Percentiles rank a stretch among this genome's conserved stretches.
phyloP scores from a whole-genome alignment of 148 eudicot genomes.

The Arbutus unedo region DNA sequence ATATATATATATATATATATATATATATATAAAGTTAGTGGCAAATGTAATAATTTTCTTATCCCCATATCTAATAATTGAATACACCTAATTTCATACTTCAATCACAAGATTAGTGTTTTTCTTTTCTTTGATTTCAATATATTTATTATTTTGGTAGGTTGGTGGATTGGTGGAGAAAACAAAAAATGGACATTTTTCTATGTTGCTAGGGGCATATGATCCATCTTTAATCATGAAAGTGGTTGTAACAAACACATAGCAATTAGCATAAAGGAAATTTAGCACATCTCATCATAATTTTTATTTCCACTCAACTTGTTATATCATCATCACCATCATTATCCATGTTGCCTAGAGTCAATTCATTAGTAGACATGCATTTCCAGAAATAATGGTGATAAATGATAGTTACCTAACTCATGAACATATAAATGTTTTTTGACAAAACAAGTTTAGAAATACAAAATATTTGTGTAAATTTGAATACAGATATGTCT shows the following conservation, averaged over 20 bases:
- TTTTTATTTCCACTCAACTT: neutral
- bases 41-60: neutral
- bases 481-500: too few relatives aligned
- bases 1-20: too few relatives aligned
- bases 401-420: constrained; percentile 1
- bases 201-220: neutral
- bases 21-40: neutral
- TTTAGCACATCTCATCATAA: neutral
- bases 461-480: too few relatives aligned
- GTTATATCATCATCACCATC: neutral
- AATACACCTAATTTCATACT: neutral
- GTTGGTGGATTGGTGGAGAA: constrained; percentile 10
- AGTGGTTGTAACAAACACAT: constrained; percentile 10
- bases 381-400: neutral
- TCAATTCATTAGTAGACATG: neutral
- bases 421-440: neutral
- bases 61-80: neutral
- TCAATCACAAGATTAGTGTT: neutral
- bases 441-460: too few relatives aligned
- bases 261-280: neutral
- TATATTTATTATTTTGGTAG: neutral
- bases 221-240: neutral
- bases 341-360: neutral
- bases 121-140: neutral
- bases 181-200: neutral